A percentile compares a stretch with the other conserved stretches of the same genome.
Conservation (phyloP, 2,329 filamentous ascomycete genomes). For the Claviceps quebecensis region DNA sequence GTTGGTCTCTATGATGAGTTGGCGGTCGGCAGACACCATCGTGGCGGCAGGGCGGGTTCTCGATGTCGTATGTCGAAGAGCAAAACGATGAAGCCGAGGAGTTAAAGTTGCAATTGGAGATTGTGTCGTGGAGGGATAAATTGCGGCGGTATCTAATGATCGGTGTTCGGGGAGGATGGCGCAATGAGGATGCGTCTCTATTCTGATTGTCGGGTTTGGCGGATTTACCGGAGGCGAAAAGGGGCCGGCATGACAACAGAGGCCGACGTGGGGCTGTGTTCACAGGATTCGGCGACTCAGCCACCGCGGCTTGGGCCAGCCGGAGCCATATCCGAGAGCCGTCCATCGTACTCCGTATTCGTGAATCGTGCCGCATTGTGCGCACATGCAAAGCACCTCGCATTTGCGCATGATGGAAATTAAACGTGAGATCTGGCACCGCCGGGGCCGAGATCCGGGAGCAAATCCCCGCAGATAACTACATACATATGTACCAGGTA, state of each 20-base stretch:
- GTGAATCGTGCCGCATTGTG: no score
- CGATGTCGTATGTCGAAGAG: not conserved
- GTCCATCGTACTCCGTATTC: not conserved
- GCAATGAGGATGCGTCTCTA: not conserved
- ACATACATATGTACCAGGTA: no score
- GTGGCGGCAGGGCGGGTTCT: constrained; percentile 6
- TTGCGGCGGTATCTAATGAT: not conserved
- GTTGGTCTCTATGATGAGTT: constrained; percentile 56
- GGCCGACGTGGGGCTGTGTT: not conserved
- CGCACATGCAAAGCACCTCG: not conserved
- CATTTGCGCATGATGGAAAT: no score
- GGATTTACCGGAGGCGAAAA: no score
- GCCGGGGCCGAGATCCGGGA: no score
- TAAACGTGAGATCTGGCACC: no score
- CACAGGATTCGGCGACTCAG: not conserved
- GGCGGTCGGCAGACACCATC: constrained; percentile 38
- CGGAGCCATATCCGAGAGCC: no score
- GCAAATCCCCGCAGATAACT: no score
- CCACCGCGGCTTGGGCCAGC: not conserved
- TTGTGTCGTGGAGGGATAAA: not conserved
- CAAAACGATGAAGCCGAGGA: not conserved
- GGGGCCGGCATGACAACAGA: not conserved
- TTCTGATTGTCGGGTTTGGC: not conserved
- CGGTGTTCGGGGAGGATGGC: not conserved
- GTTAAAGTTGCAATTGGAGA: not conserved